phyloP scores from a whole-genome alignment of 371 early-diverging fungal species.

The Mortierella sp. region DNA sequence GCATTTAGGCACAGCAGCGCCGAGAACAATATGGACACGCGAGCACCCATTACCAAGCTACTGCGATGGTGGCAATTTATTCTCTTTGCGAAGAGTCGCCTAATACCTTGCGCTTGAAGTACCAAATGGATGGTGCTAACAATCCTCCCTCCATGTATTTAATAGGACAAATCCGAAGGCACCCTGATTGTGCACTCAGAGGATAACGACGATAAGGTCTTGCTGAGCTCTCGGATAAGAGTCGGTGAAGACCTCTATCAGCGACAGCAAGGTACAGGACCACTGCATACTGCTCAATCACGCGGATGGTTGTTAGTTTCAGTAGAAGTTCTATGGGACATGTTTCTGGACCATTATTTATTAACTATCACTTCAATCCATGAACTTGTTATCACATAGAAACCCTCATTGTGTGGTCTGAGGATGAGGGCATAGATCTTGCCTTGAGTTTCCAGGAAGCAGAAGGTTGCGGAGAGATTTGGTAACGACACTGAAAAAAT shows the following conservation, averaged over 20 bases:
- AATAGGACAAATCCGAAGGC: conserved; percentile 67
- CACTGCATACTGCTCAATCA: conserved; percentile 54
- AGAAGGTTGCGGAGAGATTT: conserved; percentile 84
- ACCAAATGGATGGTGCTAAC: neutral
- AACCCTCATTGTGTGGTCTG: conserved; percentile 95
- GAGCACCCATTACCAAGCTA: conserved; percentile 3
- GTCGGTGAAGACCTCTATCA: conserved; percentile 78
- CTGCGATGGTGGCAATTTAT: neutral
- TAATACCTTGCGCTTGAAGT: neutral
- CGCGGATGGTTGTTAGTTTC: neutral
- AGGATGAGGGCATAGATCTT: conserved; percentile 81
- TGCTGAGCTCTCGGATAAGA: conserved; percentile 75
- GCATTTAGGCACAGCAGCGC: neutral
- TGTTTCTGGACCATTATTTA: neutral
- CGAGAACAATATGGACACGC: conserved; percentile 2
- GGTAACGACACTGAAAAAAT: conserved; percentile 64
- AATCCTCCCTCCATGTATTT: neutral
- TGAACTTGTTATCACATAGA: conserved; percentile 63
- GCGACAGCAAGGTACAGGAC: conserved; percentile 81
- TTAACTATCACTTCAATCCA: neutral
- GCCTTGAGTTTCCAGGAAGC: conserved; percentile 94
- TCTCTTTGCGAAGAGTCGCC: neutral
- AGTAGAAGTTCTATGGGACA: neutral
- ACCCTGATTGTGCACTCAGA: conserved; percentile 74
- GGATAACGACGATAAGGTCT: conserved; percentile 69